Conservation (phyloP, 2,329 filamentous ascomycete genomes). For the Alternaria conjuncta region DNA sequence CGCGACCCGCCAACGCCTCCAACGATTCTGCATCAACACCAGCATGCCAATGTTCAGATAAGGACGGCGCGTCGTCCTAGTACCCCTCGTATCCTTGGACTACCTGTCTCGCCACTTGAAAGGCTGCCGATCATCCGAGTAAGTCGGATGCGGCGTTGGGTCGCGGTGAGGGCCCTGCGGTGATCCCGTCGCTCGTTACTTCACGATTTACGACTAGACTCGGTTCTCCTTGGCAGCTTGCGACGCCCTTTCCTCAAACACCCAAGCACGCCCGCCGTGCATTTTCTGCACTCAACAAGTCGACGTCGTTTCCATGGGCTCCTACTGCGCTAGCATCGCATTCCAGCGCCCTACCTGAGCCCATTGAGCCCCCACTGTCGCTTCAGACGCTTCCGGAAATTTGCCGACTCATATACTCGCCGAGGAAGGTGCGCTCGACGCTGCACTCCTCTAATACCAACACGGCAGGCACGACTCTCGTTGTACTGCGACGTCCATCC, state of each 20-base stretch:
- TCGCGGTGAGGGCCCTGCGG: constrained; percentile 6
- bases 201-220: constrained; percentile 14
- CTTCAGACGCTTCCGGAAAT: constrained; percentile 6
- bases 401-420: not conserved
- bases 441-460: not conserved
- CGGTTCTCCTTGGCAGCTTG: constrained; percentile 31
- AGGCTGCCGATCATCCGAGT: constrained; percentile 8
- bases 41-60: not conserved
- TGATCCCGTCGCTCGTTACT: constrained; percentile 22
- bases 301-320: constrained; percentile 1
- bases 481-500: constrained; percentile 1
- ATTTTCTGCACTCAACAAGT: constrained; percentile 6
- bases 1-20: not conserved
- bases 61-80: not conserved
- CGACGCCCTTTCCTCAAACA: constrained; percentile 19
- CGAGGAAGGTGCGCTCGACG: constrained; percentile 5
- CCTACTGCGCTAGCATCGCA: not conserved
- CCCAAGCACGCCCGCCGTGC: constrained; percentile 11
- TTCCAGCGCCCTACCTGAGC: not conserved
- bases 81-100: not conserved
- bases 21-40: constrained; percentile 2
- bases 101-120: not conserved
- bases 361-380: constrained; percentile 5
- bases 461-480: constrained; percentile 6
- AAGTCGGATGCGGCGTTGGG: constrained; percentile 3